Evolutionary conservation across 1,284 basidiomycete genomes (phyloP), one percentile per base, ranked within the genome.

Genomic region (Sporisorium reilianum): DNA sequence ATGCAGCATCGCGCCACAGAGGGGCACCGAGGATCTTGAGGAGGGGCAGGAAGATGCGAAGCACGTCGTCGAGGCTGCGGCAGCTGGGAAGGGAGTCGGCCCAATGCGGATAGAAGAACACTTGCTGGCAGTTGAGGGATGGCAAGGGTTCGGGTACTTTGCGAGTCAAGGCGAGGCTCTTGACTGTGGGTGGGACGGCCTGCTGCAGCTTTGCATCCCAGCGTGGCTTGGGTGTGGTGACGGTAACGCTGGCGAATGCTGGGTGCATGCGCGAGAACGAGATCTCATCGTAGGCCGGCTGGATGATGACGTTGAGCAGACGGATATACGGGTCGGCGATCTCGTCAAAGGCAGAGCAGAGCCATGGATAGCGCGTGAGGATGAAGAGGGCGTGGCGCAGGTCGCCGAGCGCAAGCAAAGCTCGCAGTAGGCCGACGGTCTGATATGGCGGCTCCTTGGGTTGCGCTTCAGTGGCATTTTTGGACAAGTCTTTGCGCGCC

Each of bases 351-450:
- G 91, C 90, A 73, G 93, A 91, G 32, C 92, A 90, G 48, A 97
- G 86, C 92, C 94, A 95, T 3, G 92, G 93, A 81, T 91, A 94
- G 79, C 90, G 90, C 26, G 91, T 89, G 72, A 99, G 86, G 63
- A 98, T 89, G 38, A 90, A 89, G 51, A 94, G 86, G 10, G 93
- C 90, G 12, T 92, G 90, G 50, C 90, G 89, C 38, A 96, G 80
- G 28, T 92, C 91, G 18, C 97, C 97, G 44, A 98, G 87, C 36
- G 93, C 88, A 25, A 99, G 89, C 32, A 98, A 87, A n/a, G 93
- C 92, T 38, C 88, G 87, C 18, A 95, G 85, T 18, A 99, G 87
- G 38, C 90, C 91, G 38, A 92, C 88, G 80, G 94, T 93, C 85
- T 98, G 95, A 77, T 95, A 93, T 2, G 89, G 88, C 12, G 64